Percentiles rank a stretch among this genome's conserved stretches.
These are phyloP conservation scores for Xylaria sp. DNA, from an alignment of 2,329 filamentous ascomycete genomes.

Conservation along the genomic window DNA sequence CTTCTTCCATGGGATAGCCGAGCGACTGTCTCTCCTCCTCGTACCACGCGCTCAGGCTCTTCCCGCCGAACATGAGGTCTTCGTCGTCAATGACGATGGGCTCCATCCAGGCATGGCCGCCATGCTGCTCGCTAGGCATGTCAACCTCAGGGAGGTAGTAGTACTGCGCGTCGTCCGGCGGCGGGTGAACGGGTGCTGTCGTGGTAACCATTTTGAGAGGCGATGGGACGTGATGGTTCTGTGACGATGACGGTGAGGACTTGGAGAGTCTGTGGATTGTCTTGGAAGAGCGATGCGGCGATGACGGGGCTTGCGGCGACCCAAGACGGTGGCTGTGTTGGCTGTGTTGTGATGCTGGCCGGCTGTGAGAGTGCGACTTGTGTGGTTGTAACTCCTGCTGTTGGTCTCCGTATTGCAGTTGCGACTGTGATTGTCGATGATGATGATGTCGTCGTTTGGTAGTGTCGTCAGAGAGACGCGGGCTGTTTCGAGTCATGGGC, in stretches of 20 bases:
- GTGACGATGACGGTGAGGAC: slow-evolving; percentile 33
- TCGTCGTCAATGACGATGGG: slow-evolving; percentile 70
- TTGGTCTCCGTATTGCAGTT: neutral
- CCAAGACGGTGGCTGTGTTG: slow-evolving; percentile 40
- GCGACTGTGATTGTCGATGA: neutral
- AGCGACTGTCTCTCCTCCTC: slow-evolving; percentile 65
- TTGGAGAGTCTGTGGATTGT: slow-evolving; percentile 32
- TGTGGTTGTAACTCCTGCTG: neutral
- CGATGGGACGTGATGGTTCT: slow-evolving; percentile 45
- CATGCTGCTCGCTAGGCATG: slow-evolving; percentile 39
- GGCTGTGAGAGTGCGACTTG: slow-evolving; percentile 26
- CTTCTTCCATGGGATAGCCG: slow-evolving; percentile 56
- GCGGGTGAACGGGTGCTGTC: slow-evolving; percentile 43
- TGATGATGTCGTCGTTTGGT: slow-evolving; percentile 40
- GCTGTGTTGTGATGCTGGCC: slow-evolving; percentile 44
- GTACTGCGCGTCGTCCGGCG: slow-evolving; percentile 46
- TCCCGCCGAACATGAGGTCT: slow-evolving; percentile 70
- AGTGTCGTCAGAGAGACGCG: slow-evolving; percentile 47
- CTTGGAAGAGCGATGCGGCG: slow-evolving; percentile 40
- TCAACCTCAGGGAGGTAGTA: slow-evolving; percentile 48
- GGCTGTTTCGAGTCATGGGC: slow-evolving; percentile 49
- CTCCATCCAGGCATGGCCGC: slow-evolving; percentile 59
- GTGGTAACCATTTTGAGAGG: slow-evolving; percentile 52
- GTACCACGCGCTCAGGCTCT: slow-evolving; percentile 69
- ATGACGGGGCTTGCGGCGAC: slow-evolving; percentile 40